A percentile compares a stretch with the other conserved stretches of the same genome.
Evolutionary conservation across 2,329 filamentous ascomycete genomes (phyloP).

Genomic region (Thermoascus crustaceus): DNA sequence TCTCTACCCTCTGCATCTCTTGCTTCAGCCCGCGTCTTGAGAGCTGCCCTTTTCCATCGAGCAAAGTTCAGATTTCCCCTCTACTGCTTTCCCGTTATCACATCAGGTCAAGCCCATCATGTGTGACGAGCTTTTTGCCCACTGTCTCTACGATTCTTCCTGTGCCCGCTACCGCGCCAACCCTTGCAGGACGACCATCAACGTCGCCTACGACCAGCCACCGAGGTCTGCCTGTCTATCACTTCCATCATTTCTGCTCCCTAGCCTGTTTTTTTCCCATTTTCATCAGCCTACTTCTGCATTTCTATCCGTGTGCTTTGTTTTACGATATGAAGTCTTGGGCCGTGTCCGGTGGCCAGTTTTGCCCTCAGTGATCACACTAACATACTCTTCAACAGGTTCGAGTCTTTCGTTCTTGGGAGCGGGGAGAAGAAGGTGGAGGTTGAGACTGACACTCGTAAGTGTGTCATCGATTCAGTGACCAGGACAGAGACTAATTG

Average conservation of each 20-base stretch:
- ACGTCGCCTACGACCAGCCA: background rate
- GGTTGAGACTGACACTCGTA: slow-evolving; percentile 81
- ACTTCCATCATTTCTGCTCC: background rate
- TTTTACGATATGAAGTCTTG: too few species aligned
- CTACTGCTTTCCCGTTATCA: background rate
- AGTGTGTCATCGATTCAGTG: slow-evolving; percentile 26
- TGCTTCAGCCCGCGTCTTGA: background rate
- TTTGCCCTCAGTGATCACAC: too few species aligned
- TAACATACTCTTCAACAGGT: too few species aligned
- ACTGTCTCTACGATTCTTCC: background rate
- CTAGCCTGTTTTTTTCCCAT: background rate
- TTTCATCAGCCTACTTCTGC: background rate
- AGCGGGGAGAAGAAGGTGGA: slow-evolving; percentile 92
- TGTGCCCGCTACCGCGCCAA: background rate
- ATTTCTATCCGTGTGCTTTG: too few species aligned
- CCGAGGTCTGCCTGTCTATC: background rate
- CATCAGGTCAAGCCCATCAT: slow-evolving; percentile 1
- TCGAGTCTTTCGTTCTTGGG: slow-evolving; percentile 82
- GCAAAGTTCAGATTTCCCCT: background rate
- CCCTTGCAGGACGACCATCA: slow-evolving; percentile 3
- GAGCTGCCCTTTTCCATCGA: background rate
- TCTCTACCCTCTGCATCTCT: background rate
- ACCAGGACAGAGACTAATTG: background rate
- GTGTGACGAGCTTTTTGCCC: slow-evolving; percentile 1
- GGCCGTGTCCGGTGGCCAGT: too few species aligned